These are phyloP conservation scores for Roridomyces roridus DNA, from an alignment of 768 basidiomycete genomes.

Conservation along the genomic window DNA sequence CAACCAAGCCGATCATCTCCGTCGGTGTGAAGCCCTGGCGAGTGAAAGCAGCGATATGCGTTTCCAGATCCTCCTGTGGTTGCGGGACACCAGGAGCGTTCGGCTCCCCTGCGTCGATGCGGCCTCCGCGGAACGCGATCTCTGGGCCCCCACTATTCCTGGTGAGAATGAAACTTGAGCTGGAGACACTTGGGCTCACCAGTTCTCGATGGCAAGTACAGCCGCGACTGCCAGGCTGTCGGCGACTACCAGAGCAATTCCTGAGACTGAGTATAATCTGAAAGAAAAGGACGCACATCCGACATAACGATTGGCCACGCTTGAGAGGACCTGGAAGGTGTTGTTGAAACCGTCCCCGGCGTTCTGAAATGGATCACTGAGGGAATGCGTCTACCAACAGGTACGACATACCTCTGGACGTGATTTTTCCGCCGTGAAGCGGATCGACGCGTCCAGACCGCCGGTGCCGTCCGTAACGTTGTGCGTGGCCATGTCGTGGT, in stretches of 20 bases:
- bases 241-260: conserved; percentile 1
- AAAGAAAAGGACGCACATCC: not conserved
- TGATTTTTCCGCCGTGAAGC: conserved; percentile 20
- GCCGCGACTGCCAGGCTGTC: not conserved
- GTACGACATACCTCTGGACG: not conserved
- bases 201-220: conserved; percentile 10
- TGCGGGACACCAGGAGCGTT: too few species aligned
- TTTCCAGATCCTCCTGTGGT: too few species aligned
- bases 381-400: not conserved
- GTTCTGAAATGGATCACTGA: conserved; percentile 4
- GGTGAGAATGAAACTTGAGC: too few species aligned
- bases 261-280: not conserved
- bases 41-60: too few species aligned
- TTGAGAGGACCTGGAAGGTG: not conserved
- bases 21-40: too few species aligned
- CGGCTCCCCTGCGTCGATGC: too few species aligned
- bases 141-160: too few species aligned
- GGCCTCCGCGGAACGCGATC: too few species aligned
- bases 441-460: conserved; percentile 35
- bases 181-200: too few species aligned
- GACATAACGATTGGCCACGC: not conserved
- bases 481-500: conserved; percentile 34
- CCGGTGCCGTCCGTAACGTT: conserved; percentile 28
- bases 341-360: not conserved
- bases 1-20: too few species aligned